phyloP scores from a whole-genome alignment of 148 eudicot genomes.

The Gaultheria prostrata region DNA sequence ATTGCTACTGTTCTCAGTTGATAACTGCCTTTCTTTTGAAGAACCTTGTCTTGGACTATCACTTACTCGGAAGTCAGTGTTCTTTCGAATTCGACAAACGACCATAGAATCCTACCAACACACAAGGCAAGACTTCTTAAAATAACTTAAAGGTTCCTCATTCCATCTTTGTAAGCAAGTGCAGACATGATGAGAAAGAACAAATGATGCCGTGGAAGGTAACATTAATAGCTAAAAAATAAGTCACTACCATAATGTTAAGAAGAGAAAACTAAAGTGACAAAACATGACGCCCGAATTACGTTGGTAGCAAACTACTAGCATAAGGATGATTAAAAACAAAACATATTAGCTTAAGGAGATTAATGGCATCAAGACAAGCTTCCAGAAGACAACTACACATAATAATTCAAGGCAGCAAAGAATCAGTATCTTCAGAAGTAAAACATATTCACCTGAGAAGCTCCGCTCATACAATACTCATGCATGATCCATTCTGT shows the following conservation, averaged over 20 bases:
- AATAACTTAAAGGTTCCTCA: not conserved
- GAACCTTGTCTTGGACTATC: slow-evolving; percentile 33
- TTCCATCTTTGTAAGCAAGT: not conserved
- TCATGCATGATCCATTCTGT: slow-evolving; percentile 98
- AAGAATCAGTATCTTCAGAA: not conserved
- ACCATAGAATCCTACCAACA: slow-evolving; percentile 68
- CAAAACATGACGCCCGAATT: not conserved
- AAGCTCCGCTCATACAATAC: slow-evolving; percentile 52
- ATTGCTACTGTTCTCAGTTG: slow-evolving; percentile 21
- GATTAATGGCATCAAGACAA: not conserved
- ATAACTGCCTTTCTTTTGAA: slow-evolving; percentile 18
- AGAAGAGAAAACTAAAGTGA: not conserved
- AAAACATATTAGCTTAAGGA: not conserved
- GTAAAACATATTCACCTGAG: slow-evolving; percentile 46
- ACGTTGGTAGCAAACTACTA: not conserved
- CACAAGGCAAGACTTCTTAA: not conserved
- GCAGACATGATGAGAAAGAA: not conserved
- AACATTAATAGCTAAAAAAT: not conserved
- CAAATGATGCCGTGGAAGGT: not conserved
- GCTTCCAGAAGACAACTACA: not conserved
- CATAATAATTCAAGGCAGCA: not conserved
- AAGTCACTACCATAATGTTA: not conserved
- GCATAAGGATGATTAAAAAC: not conserved
- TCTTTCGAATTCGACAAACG: slow-evolving; percentile 69
- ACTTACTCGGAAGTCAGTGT: slow-evolving; percentile 35